Percentiles rank a stretch among this genome's conserved stretches.
These are phyloP conservation scores for Xylaria sp. DNA, from an alignment of 2,329 filamentous ascomycete genomes.

Conservation along the genomic window DNA sequence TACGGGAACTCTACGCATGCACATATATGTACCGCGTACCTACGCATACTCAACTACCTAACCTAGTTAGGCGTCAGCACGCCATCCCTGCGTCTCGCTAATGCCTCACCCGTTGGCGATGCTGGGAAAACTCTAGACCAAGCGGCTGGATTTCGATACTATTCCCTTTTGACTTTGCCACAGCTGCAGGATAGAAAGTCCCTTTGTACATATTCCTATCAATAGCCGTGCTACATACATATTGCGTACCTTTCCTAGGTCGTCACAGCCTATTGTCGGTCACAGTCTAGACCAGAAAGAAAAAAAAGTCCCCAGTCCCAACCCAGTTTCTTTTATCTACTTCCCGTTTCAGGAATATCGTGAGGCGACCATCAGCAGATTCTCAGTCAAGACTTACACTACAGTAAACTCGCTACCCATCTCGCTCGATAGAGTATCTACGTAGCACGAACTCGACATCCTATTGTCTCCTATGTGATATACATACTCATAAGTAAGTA, in stretches of 20 bases:
- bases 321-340: not conserved
- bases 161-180: slow-evolving; percentile 4
- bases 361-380: no score
- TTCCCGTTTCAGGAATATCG: not conserved
- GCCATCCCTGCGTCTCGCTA: slow-evolving; percentile 2
- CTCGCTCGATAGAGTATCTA: not conserved
- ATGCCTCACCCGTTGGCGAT: not conserved
- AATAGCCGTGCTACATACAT: not conserved
- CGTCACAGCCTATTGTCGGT: not conserved
- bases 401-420: not conserved
- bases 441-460: not conserved
- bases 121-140: not conserved
- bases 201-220: slow-evolving; percentile 3
- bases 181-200: slow-evolving; percentile 5
- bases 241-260: not conserved
- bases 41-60: not conserved
- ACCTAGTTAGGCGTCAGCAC: not conserved
- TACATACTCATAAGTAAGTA: no score
- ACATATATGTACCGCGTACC: no score
- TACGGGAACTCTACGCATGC: no score
- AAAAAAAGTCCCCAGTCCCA: not conserved
- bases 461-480: not conserved
- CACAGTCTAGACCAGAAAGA: not conserved
- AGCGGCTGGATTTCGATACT: not conserved
- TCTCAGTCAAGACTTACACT: not conserved